Evolutionary conservation across 192 early-diverging fungal species (phyloP).

Genomic region (Diversispora eburnea): DNA sequence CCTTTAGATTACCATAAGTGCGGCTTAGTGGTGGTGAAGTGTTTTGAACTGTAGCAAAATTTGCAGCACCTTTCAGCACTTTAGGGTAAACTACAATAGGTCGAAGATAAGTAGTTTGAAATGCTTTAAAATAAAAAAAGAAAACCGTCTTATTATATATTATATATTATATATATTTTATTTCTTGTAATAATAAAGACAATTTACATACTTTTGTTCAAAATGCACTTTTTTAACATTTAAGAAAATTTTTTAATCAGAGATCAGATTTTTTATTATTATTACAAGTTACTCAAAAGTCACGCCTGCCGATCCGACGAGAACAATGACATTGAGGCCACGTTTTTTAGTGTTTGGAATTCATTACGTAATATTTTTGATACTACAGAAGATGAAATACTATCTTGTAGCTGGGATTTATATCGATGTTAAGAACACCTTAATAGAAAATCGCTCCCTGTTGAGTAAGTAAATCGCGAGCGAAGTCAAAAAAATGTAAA

Average conservation of each 20-base stretch:
- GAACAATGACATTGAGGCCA: too few species aligned
- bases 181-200: neutral
- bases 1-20: slow-evolving; percentile 70
- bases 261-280: too few species aligned
- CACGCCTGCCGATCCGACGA: too few species aligned
- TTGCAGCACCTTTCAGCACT: neutral
- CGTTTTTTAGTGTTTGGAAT: too few species aligned
- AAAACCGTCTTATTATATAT: neutral
- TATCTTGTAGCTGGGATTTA: too few species aligned
- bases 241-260: neutral
- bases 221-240: neutral
- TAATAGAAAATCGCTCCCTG: too few species aligned
- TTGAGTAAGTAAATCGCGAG: too few species aligned
- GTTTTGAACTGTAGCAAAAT: slow-evolving; percentile 24
- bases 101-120: neutral
- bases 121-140: neutral
- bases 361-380: too few species aligned
- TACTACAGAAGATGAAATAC: too few species aligned
- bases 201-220: neutral
- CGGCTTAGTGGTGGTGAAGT: slow-evolving; percentile 37
- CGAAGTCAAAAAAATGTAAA: too few species aligned
- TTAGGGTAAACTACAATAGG: neutral
- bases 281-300: too few species aligned
- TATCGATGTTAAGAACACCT: too few species aligned
- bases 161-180: neutral